These are phyloP conservation scores for Trichophaea hybrida DNA, from an alignment of 2,329 filamentous ascomycete species.

Conservation along the genomic window DNA sequence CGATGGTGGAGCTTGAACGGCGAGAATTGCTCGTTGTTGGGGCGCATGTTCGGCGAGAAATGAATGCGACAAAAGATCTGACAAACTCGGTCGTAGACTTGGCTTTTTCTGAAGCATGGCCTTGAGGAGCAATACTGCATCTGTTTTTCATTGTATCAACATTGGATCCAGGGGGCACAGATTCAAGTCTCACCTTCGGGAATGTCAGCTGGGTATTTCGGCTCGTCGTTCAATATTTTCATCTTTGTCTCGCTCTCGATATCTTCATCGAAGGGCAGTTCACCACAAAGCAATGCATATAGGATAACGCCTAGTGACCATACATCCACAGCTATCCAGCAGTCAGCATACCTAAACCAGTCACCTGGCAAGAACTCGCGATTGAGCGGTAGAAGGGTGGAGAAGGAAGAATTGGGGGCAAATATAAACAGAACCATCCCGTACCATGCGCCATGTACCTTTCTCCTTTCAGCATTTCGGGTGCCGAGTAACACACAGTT, in stretches of 20 bases:
- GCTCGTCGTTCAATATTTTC: slow-evolving; percentile 73
- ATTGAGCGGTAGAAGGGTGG: slow-evolving; percentile 2
- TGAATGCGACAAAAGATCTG: slow-evolving; percentile 74
- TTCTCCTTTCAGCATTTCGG: slow-evolving; percentile 96
- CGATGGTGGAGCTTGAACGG: slow-evolving; percentile 61
- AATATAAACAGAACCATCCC: slow-evolving; percentile 15
- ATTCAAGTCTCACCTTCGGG: slow-evolving; percentile 33
- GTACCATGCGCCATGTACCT: slow-evolving; percentile 52
- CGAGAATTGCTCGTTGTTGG: slow-evolving; percentile 77
- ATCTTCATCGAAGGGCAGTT: slow-evolving; percentile 91
- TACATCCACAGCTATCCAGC: slow-evolving; percentile 88
- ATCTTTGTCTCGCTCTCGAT: slow-evolving; percentile 75
- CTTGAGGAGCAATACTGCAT: slow-evolving; percentile 63
- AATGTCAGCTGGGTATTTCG: slow-evolving; percentile 67
- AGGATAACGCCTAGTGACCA: slow-evolving; percentile 82
- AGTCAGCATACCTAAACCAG: slow-evolving; percentile 30
- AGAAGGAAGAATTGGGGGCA: slow-evolving; percentile 2
- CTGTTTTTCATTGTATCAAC: slow-evolving; percentile 31
- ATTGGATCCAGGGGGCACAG: background rate
- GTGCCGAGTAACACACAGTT: slow-evolving; percentile 92
- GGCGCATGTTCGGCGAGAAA: slow-evolving; percentile 80
- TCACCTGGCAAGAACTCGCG: background rate
- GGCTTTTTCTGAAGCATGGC: slow-evolving; percentile 81
- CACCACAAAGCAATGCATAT: slow-evolving; percentile 67
- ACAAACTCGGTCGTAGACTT: slow-evolving; percentile 61